These are phyloP conservation scores for Stenogyne calaminthoides DNA, from an alignment of 305 asterid species.

Conservation along the genomic window DNA sequence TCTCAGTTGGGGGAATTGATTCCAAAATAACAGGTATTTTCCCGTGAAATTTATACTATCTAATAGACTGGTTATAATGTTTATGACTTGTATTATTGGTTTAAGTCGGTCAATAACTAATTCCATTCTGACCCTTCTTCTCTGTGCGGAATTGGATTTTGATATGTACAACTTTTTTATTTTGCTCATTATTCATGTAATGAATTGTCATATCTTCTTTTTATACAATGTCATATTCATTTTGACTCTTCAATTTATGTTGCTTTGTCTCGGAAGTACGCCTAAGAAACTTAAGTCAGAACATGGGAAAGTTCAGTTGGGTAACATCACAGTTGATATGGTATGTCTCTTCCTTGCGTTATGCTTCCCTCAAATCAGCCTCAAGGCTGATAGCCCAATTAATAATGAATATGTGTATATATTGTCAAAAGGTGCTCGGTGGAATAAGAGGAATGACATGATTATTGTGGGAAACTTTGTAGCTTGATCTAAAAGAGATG, in stretches of 20 bases:
- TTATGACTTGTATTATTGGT: not conserved
- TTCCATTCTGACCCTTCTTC: too few relatives aligned
- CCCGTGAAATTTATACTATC: not conserved
- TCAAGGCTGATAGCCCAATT: conserved; percentile 7
- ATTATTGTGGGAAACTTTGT: conserved; percentile 89
- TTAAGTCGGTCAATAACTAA: not conserved
- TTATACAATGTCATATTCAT: too few relatives aligned
- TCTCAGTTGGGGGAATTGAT: conserved; percentile 84
- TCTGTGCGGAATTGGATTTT: too few relatives aligned
- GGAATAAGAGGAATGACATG: conserved; percentile 99
- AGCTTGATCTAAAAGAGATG: conserved; percentile 93
- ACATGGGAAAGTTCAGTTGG: too few relatives aligned
- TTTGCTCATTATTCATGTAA: too few relatives aligned
- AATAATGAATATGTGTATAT: conserved; percentile 15
- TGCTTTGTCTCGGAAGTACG: too few relatives aligned
- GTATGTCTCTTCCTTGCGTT: conserved; percentile 35
- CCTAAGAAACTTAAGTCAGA: too few relatives aligned
- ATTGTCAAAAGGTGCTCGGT: conserved; percentile 68
- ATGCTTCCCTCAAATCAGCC: not conserved
- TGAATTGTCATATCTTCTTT: too few relatives aligned
- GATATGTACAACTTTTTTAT: too few relatives aligned
- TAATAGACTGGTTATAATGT: not conserved
- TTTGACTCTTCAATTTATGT: too few relatives aligned
- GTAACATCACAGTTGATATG: conserved; percentile 90
- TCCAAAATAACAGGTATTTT: conserved; percentile 76